Evolutionary conservation across 2,329 filamentous ascomycete genomes (phyloP), one percentile per base, ranked within the genome.

Genomic region (Chlorencoelia australis): DNA sequence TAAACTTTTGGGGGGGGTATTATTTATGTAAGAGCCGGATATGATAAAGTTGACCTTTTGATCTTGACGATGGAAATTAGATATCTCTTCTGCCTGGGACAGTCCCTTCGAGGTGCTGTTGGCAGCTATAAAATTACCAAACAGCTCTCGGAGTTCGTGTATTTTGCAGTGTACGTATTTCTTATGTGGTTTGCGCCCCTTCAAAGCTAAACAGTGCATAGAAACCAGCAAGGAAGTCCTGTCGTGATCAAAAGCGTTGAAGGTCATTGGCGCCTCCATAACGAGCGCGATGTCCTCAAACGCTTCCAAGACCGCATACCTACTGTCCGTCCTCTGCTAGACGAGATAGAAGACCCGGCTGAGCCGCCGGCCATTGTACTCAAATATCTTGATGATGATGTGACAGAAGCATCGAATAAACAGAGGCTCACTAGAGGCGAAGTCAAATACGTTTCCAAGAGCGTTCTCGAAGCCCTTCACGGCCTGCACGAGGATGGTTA

Each of bases 201-300:
- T 5, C 18, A 14, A 8, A 15, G 5, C 17, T 6, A 22, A 15
- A 9, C 16, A 5, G 11, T n/a, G 11, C 4, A 4, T 7, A 28
- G 32, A 5, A 26, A 35, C 14, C 17, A 25, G 5, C 13, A 19
- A 2, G 15, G 4, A 26, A 13, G 18, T n/a, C n/a, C 16, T 27
- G 18, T 30, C 3, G 20, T 30, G 8, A 11, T 36, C 5, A 36
- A 36, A 22, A 29, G 15, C 13, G 18, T 29, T 11, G 8, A 20
- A 10, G 17, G 30, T n/a, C 35, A 31, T 16, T 13, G 14, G 11
- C 28, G 29, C 8, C 4, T 26, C 7, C 13, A 27, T 11, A 31
- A 37, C 16, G 35, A 37, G 18, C 27, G 19, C 10, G 21, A 32
- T 32, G 2, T 37, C 15, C 35, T 37, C 28, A 26, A 20, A 19